Evolutionary conservation across 2,329 filamentous ascomycete species (phyloP).

Genomic region (Atkinsonella texensis): DNA sequence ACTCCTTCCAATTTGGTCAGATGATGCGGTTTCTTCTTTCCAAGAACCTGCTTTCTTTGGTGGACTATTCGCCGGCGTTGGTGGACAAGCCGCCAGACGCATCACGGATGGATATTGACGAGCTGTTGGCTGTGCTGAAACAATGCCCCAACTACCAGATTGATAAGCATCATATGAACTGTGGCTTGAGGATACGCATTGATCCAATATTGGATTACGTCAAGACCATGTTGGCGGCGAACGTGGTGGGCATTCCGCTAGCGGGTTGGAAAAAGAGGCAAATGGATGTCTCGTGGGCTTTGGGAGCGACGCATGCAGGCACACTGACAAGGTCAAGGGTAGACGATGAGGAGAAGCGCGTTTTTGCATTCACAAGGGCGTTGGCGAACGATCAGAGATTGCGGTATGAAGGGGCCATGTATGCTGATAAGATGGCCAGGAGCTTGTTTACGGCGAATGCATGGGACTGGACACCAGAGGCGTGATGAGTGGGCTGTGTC

Average conservation of each 20-base stretch:
- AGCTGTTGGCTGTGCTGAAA: conserved; percentile 46
- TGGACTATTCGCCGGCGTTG: conserved; percentile 40
- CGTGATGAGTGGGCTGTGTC: conserved; percentile 10
- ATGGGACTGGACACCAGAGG: conserved; percentile 50
- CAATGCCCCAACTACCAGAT: conserved; percentile 64
- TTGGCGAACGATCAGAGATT: conserved; percentile 38
- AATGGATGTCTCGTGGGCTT: conserved; percentile 28
- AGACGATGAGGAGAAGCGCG: conserved; percentile 9
- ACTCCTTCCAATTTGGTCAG: conserved; percentile 68
- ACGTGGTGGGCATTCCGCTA: conserved; percentile 30
- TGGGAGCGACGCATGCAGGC: conserved; percentile 9
- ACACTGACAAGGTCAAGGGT: conserved; percentile 1
- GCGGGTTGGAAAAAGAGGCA: conserved; percentile 33
- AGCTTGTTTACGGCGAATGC: conserved; percentile 41
- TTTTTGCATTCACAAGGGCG: conserved; percentile 39
- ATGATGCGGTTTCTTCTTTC: conserved; percentile 59
- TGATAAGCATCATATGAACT: conserved; percentile 61
- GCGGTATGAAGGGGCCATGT: conserved; percentile 35
- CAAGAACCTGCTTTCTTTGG: conserved; percentile 47
- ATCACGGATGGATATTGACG: conserved; percentile 48
- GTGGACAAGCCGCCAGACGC: conserved; percentile 32
- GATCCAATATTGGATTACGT: conserved; percentile 56
- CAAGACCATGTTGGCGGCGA: conserved; percentile 40
- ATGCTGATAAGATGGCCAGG: conserved; percentile 37
- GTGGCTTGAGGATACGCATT: conserved; percentile 54